Evolutionary conservation across 2,329 filamentous ascomycete species (phyloP).

Genomic region (Monosporascus ibericus): DNA sequence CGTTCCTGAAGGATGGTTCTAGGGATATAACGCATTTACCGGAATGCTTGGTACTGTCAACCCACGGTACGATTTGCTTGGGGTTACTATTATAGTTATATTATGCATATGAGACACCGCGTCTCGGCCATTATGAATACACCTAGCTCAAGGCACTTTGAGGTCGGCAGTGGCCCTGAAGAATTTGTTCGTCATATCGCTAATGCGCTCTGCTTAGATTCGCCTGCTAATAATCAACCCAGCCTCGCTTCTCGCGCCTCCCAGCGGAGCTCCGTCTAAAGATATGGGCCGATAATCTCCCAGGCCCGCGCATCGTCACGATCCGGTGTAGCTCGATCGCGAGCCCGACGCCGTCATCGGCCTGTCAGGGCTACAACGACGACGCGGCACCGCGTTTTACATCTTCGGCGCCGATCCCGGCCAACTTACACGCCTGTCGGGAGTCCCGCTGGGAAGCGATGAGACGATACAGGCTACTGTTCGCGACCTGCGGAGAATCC

Average conservation of each 20-base stretch:
- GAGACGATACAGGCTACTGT: constrained; percentile 33
- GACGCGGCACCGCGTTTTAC: constrained; percentile 22
- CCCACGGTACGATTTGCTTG: no score
- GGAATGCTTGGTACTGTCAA: no score
- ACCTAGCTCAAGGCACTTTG: no score
- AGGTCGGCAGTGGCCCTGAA: constrained; percentile 4
- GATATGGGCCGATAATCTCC: constrained; percentile 41
- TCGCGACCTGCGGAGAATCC: constrained; percentile 35
- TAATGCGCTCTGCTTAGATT: background rate
- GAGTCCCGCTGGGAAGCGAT: constrained; percentile 41
- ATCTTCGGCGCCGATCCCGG: constrained; percentile 35
- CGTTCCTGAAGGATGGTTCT: no score
- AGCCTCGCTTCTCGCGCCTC: constrained; percentile 37
- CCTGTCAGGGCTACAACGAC: no score
- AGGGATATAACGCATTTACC: no score
- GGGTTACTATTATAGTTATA: no score
- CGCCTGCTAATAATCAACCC: background rate
- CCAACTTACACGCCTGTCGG: constrained; percentile 38
- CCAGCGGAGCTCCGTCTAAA: constrained; percentile 41
- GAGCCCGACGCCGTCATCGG: constrained; percentile 3
- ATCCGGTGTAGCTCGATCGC: constrained; percentile 32
- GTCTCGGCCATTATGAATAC: no score
- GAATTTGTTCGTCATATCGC: constrained; percentile 9
- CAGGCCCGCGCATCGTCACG: constrained; percentile 36
- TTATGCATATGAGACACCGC: no score